Evolutionary conservation across 2,329 filamentous ascomycete genomes (phyloP), one percentile per base, ranked within the genome.

Genomic region (Capronia epimyces): DNA sequence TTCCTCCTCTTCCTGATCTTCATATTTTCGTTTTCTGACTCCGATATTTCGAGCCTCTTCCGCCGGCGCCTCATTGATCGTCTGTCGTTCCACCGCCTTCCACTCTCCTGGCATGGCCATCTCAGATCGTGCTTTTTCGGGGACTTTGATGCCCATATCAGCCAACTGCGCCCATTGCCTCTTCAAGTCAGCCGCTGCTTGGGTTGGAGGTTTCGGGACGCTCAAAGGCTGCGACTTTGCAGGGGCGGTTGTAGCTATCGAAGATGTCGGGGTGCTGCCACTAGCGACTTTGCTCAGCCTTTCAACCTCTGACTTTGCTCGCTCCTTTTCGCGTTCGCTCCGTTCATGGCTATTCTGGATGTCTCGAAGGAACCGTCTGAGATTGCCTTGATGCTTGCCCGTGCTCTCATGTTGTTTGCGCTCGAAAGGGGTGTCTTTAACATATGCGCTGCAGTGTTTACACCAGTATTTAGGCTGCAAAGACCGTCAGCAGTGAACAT

Each of bases 381-480:
- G 81, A 58, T 80, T 84, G 64, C 82, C 80, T 71, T 95, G 89
- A 69, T 96, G 90, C 67, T 84, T 89, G 12, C 75, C 84, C 0
- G 88, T 95, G 21, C 86, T 81, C 70, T 96, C 90, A 71, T 96
- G 90, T 70, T 96, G 91, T 59, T 83, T 78, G 62, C 84, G 86
- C 68, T 95, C 90, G 69, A 96, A 82, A 61, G 88, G 84, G 18
- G 90, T 96, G 75, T 98, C 93, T 70, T 88, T 87, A 43, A 98
- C 87, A 70, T 83, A 97, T 66, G 80, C 81, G 65, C 82, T 81
- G 79, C 93, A 98, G 75, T 95, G 88, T 70, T 97, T 97, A 80
- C 93, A 98, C 89, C 90, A 97, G 73, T 95, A 95, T 67, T 86
- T 91, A 4, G 90, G 90, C 68, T 83, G 49, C 43, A 37, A 9